Conservation (phyloP, 108 stramenopile species). For the Cylindrotheca closterium region DNA sequence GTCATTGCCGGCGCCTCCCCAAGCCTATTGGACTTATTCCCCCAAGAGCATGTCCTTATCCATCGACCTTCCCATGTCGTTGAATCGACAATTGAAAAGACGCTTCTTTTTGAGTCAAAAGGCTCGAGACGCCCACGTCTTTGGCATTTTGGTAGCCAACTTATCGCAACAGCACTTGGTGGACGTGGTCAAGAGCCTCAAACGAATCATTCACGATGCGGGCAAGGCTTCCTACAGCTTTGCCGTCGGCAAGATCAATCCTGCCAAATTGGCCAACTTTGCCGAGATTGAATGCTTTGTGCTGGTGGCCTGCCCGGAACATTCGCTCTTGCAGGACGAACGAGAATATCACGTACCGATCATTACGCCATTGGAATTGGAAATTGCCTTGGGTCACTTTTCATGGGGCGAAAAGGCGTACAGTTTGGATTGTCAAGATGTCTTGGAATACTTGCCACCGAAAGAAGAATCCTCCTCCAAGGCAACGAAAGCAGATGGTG, state of each 20-base stretch:
- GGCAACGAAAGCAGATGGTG: constrained; percentile 9
- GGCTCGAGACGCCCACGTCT: constrained; percentile 74
- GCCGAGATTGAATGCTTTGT: constrained; percentile 95
- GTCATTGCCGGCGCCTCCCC: constrained; percentile 23
- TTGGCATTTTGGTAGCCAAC: constrained; percentile 92
- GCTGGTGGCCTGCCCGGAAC: constrained; percentile 89
- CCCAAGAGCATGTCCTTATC: constrained; percentile 34
- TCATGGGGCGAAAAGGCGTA: constrained; percentile 87
- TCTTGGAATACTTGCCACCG: constrained; percentile 7
- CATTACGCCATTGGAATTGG: constrained; percentile 93
- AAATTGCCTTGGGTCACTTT: constrained; percentile 81
- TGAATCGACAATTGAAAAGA: constrained; percentile 70
- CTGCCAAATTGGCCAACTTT: constrained; percentile 93
- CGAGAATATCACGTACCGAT: constrained; percentile 74
- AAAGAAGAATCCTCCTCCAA: constrained; percentile 2
- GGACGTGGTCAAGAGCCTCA: constrained; percentile 59
- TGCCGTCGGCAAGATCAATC: constrained; percentile 92
- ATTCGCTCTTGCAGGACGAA: constrained; percentile 70
- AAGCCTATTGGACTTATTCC: constrained; percentile 64
- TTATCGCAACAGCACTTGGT: constrained; percentile 74
- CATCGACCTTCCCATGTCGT: constrained; percentile 29
- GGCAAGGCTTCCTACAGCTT: constrained; percentile 89
- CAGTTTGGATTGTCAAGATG: constrained; percentile 77
- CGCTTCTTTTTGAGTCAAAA: constrained; percentile 88
- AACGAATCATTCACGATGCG: constrained; percentile 58